Evolutionary conservation across 1,139 yeast genomes (phyloP), one percentile per base, ranked within the genome.

Genomic region (Geotrichum armillariae): DNA sequence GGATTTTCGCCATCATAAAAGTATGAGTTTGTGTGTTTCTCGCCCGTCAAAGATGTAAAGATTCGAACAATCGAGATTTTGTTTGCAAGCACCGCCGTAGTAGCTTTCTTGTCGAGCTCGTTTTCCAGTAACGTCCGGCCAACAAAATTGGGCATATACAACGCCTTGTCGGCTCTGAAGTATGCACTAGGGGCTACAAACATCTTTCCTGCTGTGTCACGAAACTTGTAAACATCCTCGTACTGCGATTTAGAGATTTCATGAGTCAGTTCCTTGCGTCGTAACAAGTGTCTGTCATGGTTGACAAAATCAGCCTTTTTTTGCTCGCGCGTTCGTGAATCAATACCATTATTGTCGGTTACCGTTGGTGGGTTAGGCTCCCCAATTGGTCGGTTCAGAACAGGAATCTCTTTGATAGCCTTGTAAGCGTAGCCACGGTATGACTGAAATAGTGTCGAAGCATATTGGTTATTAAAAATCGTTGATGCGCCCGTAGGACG

Each of bases 231-330:
- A 58, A 89, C 76, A 59, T 90, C 95, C 60, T 85, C 84, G 73
- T 89, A 82, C 22, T 94, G 90, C n/a, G 96, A 86, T 61, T 85
- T 88, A 34, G 87, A 80, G 58, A 90, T 78, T 65, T 90, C 97
- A n/a, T 38, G 47, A 17, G 74, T 71, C 56, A 31, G 55, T 46
- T 62, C 65, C 38, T 60, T 61, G 49, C 69, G 53, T 31, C 67
- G 54, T 37, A 56, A 58, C 41, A 58, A 56, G 52, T 67, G 66
- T 53, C 76, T 74, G 14, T 72, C 76, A 34, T 73, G 70, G 54
- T 78, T 75, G 58, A 74, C 66, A 61, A 79, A 65, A 53, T 78
- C 82, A 27, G 65, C 69, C 49, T 72, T 68, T 50, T 66, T 66
- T 55, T 74, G 71, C 31, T 59, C 61, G 14, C 69, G 54, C 1